These are phyloP conservation scores for Pouteria campechiana DNA, from an alignment of 179 eudicot genomes.

Conservation along the genomic window DNA sequence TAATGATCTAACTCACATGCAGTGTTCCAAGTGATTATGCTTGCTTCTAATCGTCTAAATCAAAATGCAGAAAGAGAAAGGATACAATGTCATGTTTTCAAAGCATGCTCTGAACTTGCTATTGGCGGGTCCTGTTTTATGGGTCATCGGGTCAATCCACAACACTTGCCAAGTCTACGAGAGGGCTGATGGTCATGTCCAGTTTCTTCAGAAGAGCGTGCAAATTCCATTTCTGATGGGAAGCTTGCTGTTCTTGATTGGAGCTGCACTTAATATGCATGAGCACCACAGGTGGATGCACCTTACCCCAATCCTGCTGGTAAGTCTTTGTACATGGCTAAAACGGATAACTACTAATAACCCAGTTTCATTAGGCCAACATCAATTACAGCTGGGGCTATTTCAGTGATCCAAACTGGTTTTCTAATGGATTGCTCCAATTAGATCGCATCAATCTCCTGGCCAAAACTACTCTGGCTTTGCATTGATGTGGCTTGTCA, in stretches of 20 bases:
- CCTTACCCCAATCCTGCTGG: conserved; percentile 43
- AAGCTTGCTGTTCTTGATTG: conserved; percentile 55
- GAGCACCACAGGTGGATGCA: conserved; percentile 20
- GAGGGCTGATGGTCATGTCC: conserved; percentile 73
- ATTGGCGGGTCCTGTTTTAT: conserved; percentile 55
- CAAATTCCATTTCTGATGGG: conserved; percentile 65
- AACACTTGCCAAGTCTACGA: conserved; percentile 81
- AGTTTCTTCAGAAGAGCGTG: conserved; percentile 59
- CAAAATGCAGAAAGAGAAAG: conserved; percentile 22
- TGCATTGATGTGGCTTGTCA: too few species aligned
- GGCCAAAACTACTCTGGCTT: too few species aligned
- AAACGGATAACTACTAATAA: too few species aligned
- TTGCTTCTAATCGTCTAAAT: not conserved
- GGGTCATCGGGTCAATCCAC: conserved; percentile 70
- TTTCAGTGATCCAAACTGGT: too few species aligned
- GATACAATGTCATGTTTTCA: conserved; percentile 22
- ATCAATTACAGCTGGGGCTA: too few species aligned
- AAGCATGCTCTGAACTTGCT: conserved; percentile 51
- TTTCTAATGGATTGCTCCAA: too few species aligned
- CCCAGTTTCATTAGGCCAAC: too few species aligned
- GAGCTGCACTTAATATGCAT: conserved; percentile 33
- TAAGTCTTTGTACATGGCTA: conserved; percentile 22
- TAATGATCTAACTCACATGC: too few species aligned
- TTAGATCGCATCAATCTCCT: too few species aligned
- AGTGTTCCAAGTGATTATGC: too few species aligned